Evolutionary conservation across 2,329 filamentous ascomycete genomes (phyloP), one percentile per base, ranked within the genome.

Genomic region (Scedosporium dehoogii): DNA sequence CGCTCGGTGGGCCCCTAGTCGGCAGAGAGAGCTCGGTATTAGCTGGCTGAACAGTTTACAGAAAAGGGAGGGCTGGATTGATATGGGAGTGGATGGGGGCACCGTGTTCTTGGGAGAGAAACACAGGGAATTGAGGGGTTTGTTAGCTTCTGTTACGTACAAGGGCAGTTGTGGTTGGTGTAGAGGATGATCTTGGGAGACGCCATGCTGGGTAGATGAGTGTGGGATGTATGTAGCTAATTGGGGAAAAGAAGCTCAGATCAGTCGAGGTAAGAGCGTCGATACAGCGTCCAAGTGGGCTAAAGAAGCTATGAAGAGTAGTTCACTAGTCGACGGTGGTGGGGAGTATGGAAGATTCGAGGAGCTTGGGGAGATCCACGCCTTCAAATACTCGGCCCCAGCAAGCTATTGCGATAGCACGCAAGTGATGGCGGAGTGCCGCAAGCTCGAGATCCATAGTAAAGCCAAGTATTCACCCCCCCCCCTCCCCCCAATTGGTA

Each of bases 111-210:
- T 33, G 5, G 16, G 44, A n/a, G n/a, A 48, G 44, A n/a, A 18
- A n/a, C 2, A 48, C 44, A 18, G 14, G 44, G 21, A 18, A 18
- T 23, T 48, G 33, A 38, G 33, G 33, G 33, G 33, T 38, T 38
- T 38, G 33, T 38, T 38, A 38, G 33, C 10, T 38, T 38, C 4
- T 55, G 25, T 33, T 58, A 67, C 72, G 60, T 69, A 77, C 83
- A 91, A 23, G 88, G 88, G 71, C 88, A 92, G 59, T 67, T 60
- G 67, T 85, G 85, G 76, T 86, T 88, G 58, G 88, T 91, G 75
- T 91, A 91, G 51, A 90, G 77, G 38, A 77, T 86, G 71, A 90
- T 85, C 67, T 83, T 83, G 29, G 74, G 64, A 64, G 67, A 67
- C 63, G 63, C 67, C 69, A 73, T 73, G 66, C 59, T 68, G 62